Evolutionary conservation across 768 basidiomycete genomes (phyloP).

Genomic region (Mycena amicta): DNA sequence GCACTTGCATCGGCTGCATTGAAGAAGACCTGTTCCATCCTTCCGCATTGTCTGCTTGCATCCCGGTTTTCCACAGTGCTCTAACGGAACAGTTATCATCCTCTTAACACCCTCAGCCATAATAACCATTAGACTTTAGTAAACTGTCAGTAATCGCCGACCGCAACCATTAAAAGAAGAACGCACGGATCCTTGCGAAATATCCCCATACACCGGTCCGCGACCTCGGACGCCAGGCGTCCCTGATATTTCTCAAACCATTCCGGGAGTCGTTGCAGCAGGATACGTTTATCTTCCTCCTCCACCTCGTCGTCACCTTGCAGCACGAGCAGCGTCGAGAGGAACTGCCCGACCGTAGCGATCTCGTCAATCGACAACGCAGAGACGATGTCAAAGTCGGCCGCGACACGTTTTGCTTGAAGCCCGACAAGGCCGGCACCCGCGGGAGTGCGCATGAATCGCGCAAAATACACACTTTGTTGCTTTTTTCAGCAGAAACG

Average conservation of each 20-base stretch:
- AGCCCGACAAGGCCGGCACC: conserved; percentile 36
- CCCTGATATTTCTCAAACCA: conserved; percentile 35
- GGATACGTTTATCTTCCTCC: conserved; percentile 32
- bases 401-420: conserved; percentile 40
- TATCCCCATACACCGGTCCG: conserved; percentile 37
- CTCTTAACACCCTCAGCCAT: conserved; percentile 33
- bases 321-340: conserved; percentile 41
- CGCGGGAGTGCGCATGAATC: conserved; percentile 35
- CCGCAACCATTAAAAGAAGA: not conserved
- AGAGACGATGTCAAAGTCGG: conserved; percentile 22
- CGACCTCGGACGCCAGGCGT: conserved; percentile 34
- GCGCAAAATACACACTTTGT: conserved; percentile 44
- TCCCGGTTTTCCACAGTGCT: conserved; percentile 33
- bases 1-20: conserved; percentile 44
- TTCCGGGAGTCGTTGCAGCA: conserved; percentile 34
- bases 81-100: conserved; percentile 32
- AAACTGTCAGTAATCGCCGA: not conserved
- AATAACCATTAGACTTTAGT: conserved; percentile 28
- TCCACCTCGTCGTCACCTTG: conserved; percentile 37
- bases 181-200: conserved; percentile 32
- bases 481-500: not conserved
- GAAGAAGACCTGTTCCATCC: conserved; percentile 33
- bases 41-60: conserved; percentile 26
- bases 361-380: conserved; percentile 29
- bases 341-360: conserved; percentile 41